A percentile compares a stretch with the other conserved stretches of the same genome.
Conservation (phyloP, 805 yeast species). For the Candida palmyrensis region DNA sequence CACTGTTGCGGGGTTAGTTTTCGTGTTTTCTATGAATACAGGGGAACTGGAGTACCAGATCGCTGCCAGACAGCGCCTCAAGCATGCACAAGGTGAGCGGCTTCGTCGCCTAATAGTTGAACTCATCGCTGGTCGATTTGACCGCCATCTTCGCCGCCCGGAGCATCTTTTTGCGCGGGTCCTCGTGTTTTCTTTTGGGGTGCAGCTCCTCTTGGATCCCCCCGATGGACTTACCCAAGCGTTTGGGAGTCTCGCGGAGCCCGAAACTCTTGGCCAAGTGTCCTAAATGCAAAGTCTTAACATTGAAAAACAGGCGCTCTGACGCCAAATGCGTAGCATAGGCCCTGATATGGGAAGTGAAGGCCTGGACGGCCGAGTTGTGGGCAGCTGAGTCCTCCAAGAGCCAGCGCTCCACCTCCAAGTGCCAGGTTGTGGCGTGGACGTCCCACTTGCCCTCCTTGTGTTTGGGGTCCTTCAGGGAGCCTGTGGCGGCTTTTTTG, state of each 20-base stretch:
- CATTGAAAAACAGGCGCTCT: slow-evolving; percentile 78
- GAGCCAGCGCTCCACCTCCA: slow-evolving; percentile 84
- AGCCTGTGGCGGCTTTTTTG: slow-evolving; percentile 23
- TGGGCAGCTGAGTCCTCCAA: slow-evolving; percentile 60
- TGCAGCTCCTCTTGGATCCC: slow-evolving; percentile 19
- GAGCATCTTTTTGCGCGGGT: slow-evolving; percentile 68
- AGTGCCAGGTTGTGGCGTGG: slow-evolving; percentile 95
- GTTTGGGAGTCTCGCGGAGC: slow-evolving; percentile 89
- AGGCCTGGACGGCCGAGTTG: slow-evolving; percentile 72
- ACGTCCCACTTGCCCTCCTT: slow-evolving; percentile 72
- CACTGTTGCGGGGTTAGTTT: too few species aligned
- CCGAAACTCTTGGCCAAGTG: slow-evolving; percentile 96
- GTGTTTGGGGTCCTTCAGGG: slow-evolving; percentile 30
- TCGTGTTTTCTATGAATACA: too few species aligned
- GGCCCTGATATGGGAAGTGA: slow-evolving; percentile 86
- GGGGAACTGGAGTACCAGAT: too few species aligned
- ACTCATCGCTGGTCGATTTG: slow-evolving; percentile 62
- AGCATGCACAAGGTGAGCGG: too few species aligned
- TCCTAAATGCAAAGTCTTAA: slow-evolving; percentile 82
- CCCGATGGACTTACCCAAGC: slow-evolving; percentile 45
- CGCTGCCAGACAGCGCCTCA: too few species aligned
- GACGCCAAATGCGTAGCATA: slow-evolving; percentile 88
- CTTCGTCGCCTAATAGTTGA: slow-evolving; percentile 55
- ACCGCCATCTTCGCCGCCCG: slow-evolving; percentile 69
- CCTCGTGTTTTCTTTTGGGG: slow-evolving; percentile 46